Base-by-base conservation (phyloP, 306 rosid genomes). In the Fragaria ananassa region DNA sequence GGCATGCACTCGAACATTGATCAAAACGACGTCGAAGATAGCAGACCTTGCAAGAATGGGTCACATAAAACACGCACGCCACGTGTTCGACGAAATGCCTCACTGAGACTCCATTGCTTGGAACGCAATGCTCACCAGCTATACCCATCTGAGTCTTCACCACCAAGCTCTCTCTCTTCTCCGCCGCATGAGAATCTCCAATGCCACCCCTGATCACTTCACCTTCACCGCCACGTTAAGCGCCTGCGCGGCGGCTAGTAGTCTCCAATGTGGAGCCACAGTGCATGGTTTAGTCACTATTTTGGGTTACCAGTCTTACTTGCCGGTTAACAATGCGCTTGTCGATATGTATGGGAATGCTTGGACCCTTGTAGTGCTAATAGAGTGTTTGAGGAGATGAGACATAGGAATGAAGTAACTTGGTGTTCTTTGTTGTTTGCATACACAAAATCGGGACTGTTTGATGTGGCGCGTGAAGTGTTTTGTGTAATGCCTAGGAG, bases 321-420 rank as follows among this genome's bases (percentile, higher is more conserved):
- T 87, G 80, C 93, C 93, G 0, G 87, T 93, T 2, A 37, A 80
- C 50, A 93, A 90, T 62, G 85, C 93, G 7, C 86, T 93, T 2
- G 51, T 90, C 50, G 91, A 93, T 77, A 86, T 90, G 96, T 93
- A 90, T 56, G 97, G 94, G 10, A 93, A 83, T 93, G 94, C 82
- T 68, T 74, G 78, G 57, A 45, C 61, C 87, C 94, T 62, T 78
- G 37, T 45, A 74, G 83, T 79, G 93, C 94, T n/a, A 78, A 78
- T 23, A 85, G 80, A 82, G 94, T 86, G 74, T 90, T 89, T 83
- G 81, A 87, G 45, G 97, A 86, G 81, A 86, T 82, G 90, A 68
- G 21, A 61, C 51, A 44, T 44, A 79, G 74, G 70, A 93, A 87
- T 83, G 90, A 87, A 79, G 90, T 86, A 57, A 80, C 90, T 17